A percentile compares a stretch with the other conserved stretches of the same genome.
These are phyloP conservation scores for Phycomyces blakesleeanus DNA, from an alignment of 192 early-diverging fungal genomes.

Conservation along the genomic window DNA sequence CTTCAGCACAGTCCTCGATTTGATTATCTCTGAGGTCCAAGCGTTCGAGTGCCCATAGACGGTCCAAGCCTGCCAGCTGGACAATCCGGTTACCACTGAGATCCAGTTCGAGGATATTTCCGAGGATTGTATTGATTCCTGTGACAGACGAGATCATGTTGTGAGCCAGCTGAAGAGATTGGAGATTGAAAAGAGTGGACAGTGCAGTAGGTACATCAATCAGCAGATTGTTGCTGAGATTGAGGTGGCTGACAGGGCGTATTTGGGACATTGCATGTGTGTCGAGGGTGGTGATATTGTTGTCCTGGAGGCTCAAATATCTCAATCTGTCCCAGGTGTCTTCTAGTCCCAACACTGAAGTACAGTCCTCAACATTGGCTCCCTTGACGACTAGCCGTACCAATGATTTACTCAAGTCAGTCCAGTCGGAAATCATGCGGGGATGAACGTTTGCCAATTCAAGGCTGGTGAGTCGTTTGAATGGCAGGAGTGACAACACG, in stretches of 20 bases:
- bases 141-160: constrained; percentile 53
- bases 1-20: constrained; percentile 47
- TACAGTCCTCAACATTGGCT: constrained; percentile 43
- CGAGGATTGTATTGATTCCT: constrained; percentile 45
- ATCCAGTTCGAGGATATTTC: constrained; percentile 50
- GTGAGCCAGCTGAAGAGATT: constrained; percentile 46
- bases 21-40: constrained; percentile 53
- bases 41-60: constrained; percentile 52
- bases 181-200: constrained; percentile 45
- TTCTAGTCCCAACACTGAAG: constrained; percentile 34
- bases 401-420: constrained; percentile 36
- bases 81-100: constrained; percentile 47
- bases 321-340: constrained; percentile 32
- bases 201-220: constrained; percentile 41
- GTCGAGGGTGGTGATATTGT: constrained; percentile 43
- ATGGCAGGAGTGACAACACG: constrained; percentile 33
- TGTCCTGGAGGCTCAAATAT: constrained; percentile 47
- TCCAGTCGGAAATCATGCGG: constrained; percentile 43
- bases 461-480: constrained; percentile 43
- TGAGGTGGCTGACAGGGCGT: constrained; percentile 39
- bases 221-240: constrained; percentile 51
- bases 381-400: constrained; percentile 40
- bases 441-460: constrained; percentile 50
- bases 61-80: constrained; percentile 49
- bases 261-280: constrained; percentile 37